Evolutionary conservation across 148 eudicot species (phyloP), one percentile per base, ranked within the genome.

Genomic region (Vaccinium corymbosum): DNA sequence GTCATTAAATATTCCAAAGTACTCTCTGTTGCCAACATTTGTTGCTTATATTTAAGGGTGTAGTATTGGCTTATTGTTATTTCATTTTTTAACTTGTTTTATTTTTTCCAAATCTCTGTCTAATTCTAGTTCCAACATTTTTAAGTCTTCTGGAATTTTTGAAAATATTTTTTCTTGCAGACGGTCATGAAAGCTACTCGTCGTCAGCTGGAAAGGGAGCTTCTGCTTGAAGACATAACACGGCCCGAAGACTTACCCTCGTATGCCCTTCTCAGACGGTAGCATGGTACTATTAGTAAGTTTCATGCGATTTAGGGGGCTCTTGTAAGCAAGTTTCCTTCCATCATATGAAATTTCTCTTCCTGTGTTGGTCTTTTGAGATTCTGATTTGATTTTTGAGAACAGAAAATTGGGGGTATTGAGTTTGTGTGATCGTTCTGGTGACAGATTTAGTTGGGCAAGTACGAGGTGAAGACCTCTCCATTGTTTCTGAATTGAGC

Each of bases 121-220:
- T 42, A 5, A 42, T 42, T 61, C 61, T 61, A 11, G 72, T 66
- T 29, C 53, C n/a, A 46, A 48, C 50, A 75, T 2, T 75, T 48
- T 27, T 46, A 3, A 3, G 53, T 75, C 78, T 73, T 38, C 10
- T 38, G 51, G 22, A 73, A 42, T 70, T 38, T 19, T 48, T 17
- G 35, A 13, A 29, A 9, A 1, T 1, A 9, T 3, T 15, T 27
- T 53, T 35, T 49, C 14, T 49, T 52, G 86, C 83, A 96, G 98
- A 74, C 98, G 35, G 98, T 96, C 86, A 96, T 96, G 98, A 96
- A 95, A 90, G 93, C 98, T 49, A 94, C 98, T 53, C 95, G 98
- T 42, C 94, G 93, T 48, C 97, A 93, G 84, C 94, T 96, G 82
- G 98, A 94, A 89, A 90, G 90, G 49, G 98, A 96, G 89, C 92